phyloP scores from a whole-genome alignment of 768 basidiomycete genomes.

The Boletus subparvulus region DNA sequence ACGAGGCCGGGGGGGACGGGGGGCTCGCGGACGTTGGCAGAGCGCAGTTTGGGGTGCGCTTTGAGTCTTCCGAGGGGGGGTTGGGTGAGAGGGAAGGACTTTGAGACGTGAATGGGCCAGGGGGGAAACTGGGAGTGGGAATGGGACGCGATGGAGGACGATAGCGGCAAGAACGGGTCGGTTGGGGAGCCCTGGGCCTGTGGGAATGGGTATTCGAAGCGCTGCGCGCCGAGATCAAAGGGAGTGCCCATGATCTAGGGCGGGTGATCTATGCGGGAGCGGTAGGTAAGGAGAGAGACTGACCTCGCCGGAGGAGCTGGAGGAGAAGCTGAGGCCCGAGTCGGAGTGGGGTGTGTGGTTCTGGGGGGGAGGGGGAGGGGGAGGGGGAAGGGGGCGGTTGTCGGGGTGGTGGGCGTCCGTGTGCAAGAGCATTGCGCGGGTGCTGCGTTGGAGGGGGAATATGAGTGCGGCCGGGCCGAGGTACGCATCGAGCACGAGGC shows the following conservation, averaged over 20 bases:
- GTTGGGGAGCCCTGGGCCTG: conserved; percentile 29
- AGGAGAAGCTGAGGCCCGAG: conserved; percentile 32
- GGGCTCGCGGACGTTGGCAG: conserved; percentile 28
- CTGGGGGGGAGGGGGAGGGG: neutral
- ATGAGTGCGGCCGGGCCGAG: neutral
- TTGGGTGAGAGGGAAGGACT: conserved; percentile 31
- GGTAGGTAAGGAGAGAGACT: conserved; percentile 9
- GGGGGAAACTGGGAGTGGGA: conserved; percentile 25
- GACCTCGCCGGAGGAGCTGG: conserved; percentile 34
- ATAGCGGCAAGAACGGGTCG: conserved; percentile 25
- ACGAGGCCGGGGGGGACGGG: conserved; percentile 34
- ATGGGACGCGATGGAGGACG: conserved; percentile 22
- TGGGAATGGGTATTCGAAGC: conserved; percentile 36
- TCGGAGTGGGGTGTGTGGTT: conserved; percentile 25
- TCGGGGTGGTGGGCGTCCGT: conserved; percentile 19
- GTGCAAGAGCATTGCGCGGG: conserved; percentile 19
- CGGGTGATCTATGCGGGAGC: no score
- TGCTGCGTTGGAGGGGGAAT: conserved; percentile 8
- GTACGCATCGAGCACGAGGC: conserved; percentile 11
- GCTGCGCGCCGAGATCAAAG: conserved; percentile 34
- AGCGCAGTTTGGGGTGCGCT: conserved; percentile 32
- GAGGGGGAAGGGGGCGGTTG: neutral
- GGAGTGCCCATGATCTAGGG: conserved; percentile 34
- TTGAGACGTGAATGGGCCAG: conserved; percentile 30
- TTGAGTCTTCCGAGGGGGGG: conserved; percentile 30